These are phyloP conservation scores for Neonectria faginata DNA, from an alignment of 2,329 filamentous ascomycete species.

Conservation along the genomic window DNA sequence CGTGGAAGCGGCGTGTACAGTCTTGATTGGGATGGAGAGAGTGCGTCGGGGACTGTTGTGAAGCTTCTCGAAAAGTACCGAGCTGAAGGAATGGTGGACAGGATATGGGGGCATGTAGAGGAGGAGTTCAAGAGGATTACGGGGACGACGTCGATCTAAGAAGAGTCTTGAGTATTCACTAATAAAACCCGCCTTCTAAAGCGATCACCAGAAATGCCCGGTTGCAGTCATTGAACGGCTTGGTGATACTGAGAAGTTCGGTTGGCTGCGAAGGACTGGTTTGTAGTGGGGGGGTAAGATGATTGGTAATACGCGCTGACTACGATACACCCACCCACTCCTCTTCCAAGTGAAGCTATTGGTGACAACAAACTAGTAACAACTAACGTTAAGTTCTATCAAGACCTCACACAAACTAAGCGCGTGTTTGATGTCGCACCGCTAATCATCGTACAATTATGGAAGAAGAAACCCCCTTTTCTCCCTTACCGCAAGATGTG, in stretches of 20 bases:
- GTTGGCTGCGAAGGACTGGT: not conserved
- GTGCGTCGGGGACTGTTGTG: constrained; percentile 29
- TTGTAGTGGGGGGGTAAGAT: not conserved
- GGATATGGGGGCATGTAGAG: constrained; percentile 41
- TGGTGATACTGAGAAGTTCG: not conserved
- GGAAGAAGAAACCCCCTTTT: not conserved
- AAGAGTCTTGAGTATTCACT: not conserved
- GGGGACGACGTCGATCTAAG: constrained; percentile 17
- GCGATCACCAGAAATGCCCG: no score
- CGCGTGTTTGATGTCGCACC: no score
- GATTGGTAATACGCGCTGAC: constrained; percentile 1
- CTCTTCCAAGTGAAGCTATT: not conserved
- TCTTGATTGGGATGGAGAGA: constrained; percentile 40
- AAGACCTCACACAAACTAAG: not conserved
- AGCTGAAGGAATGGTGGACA: constrained; percentile 36
- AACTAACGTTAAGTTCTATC: not conserved
- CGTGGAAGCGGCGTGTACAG: constrained; percentile 43
- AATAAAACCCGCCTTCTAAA: not conserved
- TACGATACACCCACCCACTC: not conserved
- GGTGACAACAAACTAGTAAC: not conserved
- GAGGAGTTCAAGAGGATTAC: constrained; percentile 41
- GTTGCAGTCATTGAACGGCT: no score
- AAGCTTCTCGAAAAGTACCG: constrained; percentile 32
- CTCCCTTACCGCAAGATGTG: constrained; percentile 5
- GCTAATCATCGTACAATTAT: not conserved